These are phyloP conservation scores for Rosa chinensis DNA, from an alignment of 306 rosid species.

Conservation along the genomic window DNA sequence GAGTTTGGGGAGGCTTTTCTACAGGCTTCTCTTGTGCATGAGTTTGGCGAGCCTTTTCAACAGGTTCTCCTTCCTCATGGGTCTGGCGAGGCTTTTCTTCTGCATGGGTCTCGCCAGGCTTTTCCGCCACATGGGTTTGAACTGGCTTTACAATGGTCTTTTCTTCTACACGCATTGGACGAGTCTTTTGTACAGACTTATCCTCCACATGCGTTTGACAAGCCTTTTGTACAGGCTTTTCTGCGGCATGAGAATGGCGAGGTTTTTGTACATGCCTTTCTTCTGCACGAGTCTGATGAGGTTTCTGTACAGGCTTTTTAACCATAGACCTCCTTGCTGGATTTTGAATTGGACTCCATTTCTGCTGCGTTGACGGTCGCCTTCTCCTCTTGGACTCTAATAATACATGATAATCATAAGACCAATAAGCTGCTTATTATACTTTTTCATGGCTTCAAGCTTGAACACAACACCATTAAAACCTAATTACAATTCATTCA, in stretches of 20 bases:
- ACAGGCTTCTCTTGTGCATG: slow-evolving; percentile 16
- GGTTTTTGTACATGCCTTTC: slow-evolving; percentile 2
- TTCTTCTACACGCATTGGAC: neutral
- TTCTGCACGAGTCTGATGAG: neutral
- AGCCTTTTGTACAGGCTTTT: slow-evolving; percentile 19
- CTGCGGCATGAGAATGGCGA: neutral
- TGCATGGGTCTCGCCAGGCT: neutral
- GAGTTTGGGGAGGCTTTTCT: slow-evolving; percentile 14
- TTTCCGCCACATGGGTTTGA: slow-evolving; percentile 2
- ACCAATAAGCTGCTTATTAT: neutral
- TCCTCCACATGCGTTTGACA: neutral
- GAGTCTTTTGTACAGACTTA: slow-evolving; percentile 14
- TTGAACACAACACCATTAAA: neutral
- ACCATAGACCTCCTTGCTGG: neutral
- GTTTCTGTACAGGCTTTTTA: slow-evolving; percentile 10
- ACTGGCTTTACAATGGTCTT: slow-evolving; percentile 13
- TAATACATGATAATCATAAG: neutral
- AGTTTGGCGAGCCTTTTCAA: slow-evolving; percentile 14
- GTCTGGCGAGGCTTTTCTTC: slow-evolving; percentile 7
- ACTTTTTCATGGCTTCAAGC: neutral
- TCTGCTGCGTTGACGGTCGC: slow-evolving; percentile 17
- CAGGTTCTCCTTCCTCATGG: slow-evolving; percentile 12
- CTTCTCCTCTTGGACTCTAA: slow-evolving; percentile 28
- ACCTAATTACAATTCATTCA: neutral
- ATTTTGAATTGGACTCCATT: slow-evolving; percentile 6